Evolutionary conservation across 2,329 filamentous ascomycete genomes (phyloP).

Genomic region (Penicillium psychrosexuale): DNA sequence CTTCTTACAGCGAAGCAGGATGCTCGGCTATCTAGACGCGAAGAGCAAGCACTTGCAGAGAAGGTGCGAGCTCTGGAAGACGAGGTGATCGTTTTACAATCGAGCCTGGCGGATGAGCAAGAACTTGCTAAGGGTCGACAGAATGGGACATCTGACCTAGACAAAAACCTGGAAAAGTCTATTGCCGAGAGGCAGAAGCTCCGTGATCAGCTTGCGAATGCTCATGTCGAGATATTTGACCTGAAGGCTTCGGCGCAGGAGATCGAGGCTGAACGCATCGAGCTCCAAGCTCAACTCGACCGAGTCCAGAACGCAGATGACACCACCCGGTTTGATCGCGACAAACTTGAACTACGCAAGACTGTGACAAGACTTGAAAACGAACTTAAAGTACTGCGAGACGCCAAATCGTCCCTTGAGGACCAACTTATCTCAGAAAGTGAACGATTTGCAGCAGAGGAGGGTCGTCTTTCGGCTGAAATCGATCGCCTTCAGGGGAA

Average conservation of each 20-base stretch:
- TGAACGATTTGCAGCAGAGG: constrained; percentile 63
- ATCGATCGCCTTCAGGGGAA: constrained; percentile 53
- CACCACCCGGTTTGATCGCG: constrained; percentile 62
- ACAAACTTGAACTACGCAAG: constrained; percentile 65
- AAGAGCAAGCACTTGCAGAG: constrained; percentile 60
- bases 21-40: constrained; percentile 64
- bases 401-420: constrained; percentile 63
- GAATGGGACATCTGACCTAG: constrained; percentile 58
- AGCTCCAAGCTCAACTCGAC: constrained; percentile 60
- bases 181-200: constrained; percentile 61
- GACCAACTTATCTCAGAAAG: constrained; percentile 64
- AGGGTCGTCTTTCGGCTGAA: constrained; percentile 56
- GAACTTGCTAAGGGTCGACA: constrained; percentile 58
- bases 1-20: constrained; percentile 66
- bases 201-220: constrained; percentile 60
- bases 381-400: constrained; percentile 62
- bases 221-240: constrained; percentile 60
- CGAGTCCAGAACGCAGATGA: constrained; percentile 55
- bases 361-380: constrained; percentile 66
- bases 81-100: constrained; percentile 71
- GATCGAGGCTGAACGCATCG: constrained; percentile 63
- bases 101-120: constrained; percentile 62
- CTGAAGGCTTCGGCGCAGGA: constrained; percentile 57
- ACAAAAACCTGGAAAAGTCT: constrained; percentile 55
- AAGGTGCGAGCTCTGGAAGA: constrained; percentile 69